Conservation (phyloP, 495 filamentous ascomycete genomes). For the Trichoderma parareesei region DNA sequence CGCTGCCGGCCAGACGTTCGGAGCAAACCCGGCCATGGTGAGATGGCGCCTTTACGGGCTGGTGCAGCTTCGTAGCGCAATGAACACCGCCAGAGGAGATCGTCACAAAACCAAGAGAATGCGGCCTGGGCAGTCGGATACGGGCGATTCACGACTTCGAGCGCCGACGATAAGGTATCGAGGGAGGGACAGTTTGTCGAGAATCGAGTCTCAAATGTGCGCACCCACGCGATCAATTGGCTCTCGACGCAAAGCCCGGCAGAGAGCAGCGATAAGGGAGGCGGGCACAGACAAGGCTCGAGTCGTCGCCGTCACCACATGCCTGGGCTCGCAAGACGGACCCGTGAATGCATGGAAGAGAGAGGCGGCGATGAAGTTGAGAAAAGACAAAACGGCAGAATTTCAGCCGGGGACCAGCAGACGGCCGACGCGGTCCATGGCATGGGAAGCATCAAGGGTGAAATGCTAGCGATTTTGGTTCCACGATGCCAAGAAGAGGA, state of each 20-base stretch:
- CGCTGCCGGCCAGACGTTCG: background rate
- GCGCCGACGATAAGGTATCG: too few relatives aligned
- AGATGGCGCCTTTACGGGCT: background rate
- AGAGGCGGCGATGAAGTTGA: background rate
- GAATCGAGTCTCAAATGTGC: too few relatives aligned
- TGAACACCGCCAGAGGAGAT: background rate
- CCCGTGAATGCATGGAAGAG: background rate
- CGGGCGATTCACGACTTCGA: too few relatives aligned
- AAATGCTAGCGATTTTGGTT: background rate
- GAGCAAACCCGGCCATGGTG: background rate
- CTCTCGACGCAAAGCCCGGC: background rate
- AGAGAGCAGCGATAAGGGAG: background rate
- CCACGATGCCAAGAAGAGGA: conserved; percentile 3
- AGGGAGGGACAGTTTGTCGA: too few relatives aligned
- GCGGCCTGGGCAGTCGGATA: background rate
- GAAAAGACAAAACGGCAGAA: background rate
- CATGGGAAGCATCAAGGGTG: background rate
- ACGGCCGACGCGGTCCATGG: background rate
- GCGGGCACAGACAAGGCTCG: background rate
- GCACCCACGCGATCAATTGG: too few relatives aligned
- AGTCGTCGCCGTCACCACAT: background rate
- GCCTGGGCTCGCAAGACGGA: background rate
- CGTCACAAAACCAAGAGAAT: background rate
- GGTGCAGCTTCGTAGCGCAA: background rate
- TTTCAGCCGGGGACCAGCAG: background rate